These are phyloP conservation scores for Colletotrichum graminicola DNA, from an alignment of 2,329 filamentous ascomycete species.

Conservation along the genomic window DNA sequence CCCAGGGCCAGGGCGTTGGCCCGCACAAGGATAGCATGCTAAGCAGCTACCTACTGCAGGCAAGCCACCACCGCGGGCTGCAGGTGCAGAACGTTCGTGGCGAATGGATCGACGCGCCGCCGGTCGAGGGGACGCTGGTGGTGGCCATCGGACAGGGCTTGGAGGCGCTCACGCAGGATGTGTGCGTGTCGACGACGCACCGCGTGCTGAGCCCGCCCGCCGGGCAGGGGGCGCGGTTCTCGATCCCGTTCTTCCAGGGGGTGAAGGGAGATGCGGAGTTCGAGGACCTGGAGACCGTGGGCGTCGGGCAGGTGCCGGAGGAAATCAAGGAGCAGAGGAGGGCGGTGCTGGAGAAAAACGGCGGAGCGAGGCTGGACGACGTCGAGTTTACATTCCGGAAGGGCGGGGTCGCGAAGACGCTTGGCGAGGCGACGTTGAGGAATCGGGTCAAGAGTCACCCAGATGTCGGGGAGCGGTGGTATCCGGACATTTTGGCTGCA, in stretches of 20 bases:
- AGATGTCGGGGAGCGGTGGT: conserved; percentile 87
- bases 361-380: conserved; percentile 73
- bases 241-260: conserved; percentile 90
- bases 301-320: conserved; percentile 70
- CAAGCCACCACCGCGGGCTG: conserved; percentile 78
- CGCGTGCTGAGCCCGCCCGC: conserved; percentile 80
- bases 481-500: conserved; percentile 71
- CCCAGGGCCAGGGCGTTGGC: conserved; percentile 73
- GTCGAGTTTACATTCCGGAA: conserved; percentile 89
- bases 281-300: conserved; percentile 76
- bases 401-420: conserved; percentile 73
- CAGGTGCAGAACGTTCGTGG: conserved; percentile 86
- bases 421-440: conserved; percentile 86
- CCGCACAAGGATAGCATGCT: conserved; percentile 91
- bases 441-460: conserved; percentile 90
- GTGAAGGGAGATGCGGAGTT: conserved; percentile 84
- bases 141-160: conserved; percentile 90
- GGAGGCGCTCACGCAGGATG: conserved; percentile 86
- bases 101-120: conserved; percentile 85
- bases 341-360: conserved; percentile 67
- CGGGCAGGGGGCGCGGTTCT: conserved; percentile 79
- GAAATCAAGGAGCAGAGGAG: conserved; percentile 72
- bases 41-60: conserved; percentile 84
- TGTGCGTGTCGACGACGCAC: conserved; percentile 86
- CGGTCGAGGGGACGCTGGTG: conserved; percentile 81